Percentiles rank a stretch among this genome's conserved stretches.
Evolutionary conservation across 225 moss, liverwort and hornwort genomes (phyloP).

Genomic region (Marchantia polymorpha): DNA sequence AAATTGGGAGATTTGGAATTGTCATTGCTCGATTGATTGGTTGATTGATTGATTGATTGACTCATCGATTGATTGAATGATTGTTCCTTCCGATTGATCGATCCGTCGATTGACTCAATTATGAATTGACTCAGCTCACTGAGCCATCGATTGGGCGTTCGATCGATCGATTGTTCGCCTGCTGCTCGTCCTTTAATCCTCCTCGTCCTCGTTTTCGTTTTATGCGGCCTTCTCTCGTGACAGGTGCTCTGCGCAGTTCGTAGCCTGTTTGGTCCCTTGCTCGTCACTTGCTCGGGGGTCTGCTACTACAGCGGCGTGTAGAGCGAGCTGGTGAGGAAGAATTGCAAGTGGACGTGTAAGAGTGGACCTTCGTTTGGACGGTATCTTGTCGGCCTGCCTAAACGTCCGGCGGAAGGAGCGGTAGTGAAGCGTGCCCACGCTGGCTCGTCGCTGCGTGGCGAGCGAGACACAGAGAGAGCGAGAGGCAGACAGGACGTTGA

Average conservation of each 20-base stretch:
- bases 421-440: constrained; percentile 13
- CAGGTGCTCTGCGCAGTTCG: not conserved
- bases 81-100: not conserved
- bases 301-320: not conserved
- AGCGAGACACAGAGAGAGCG: not conserved
- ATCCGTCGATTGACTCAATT: not conserved
- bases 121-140: not conserved
- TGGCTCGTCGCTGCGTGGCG: not conserved
- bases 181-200: not conserved
- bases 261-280: not conserved
- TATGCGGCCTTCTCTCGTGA: not conserved
- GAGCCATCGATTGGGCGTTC: no score
- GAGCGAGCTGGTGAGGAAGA: not conserved
- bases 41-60: not conserved
- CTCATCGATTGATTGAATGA: not conserved
- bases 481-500: not conserved
- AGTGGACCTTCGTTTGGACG: not conserved
- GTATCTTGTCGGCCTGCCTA: constrained; percentile 6
- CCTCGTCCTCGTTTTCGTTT: not conserved
- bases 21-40: not conserved
- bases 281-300: not conserved
- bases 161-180: not conserved
- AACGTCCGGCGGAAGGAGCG: not conserved
- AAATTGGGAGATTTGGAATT: not conserved
- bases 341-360: not conserved